phyloP scores from a whole-genome alignment of 2,329 filamentous ascomycete genomes.

The Cladosporium velox region DNA sequence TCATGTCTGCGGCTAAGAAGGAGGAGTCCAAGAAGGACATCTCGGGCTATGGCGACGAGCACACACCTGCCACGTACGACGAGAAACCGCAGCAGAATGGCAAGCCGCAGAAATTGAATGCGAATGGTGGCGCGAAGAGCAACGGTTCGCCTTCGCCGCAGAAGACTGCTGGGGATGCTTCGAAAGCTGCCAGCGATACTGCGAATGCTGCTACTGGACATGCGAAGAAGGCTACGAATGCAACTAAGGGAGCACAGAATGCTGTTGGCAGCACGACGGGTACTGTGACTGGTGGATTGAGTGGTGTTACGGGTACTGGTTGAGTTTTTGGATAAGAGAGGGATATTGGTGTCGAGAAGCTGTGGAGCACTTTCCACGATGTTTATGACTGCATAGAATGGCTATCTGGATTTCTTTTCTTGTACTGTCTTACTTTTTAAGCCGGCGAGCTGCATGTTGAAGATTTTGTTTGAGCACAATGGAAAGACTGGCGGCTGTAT shows the following conservation, averaged over 20 bases:
- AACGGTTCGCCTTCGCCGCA: slow-evolving; percentile 11
- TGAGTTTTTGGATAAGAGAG: neutral
- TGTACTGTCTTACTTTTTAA: neutral
- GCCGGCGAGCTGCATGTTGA: neutral
- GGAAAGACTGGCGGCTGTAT: neutral
- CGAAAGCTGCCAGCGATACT: neutral
- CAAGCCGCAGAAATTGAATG: slow-evolving; percentile 22
- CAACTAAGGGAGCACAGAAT: slow-evolving; percentile 24
- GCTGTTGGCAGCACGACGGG: slow-evolving; percentile 26
- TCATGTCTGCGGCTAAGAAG: slow-evolving; percentile 32
- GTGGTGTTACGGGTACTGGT: slow-evolving; percentile 28
- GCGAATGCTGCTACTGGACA: neutral
- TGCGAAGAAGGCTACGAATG: slow-evolving; percentile 27
- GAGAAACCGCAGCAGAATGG: slow-evolving; percentile 22
- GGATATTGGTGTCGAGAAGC: neutral
- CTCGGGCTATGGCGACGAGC: slow-evolving; percentile 23
- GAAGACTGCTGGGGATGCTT: slow-evolving; percentile 16
- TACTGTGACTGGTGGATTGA: slow-evolving; percentile 33
- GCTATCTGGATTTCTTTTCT: neutral
- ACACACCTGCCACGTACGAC: slow-evolving; percentile 20
- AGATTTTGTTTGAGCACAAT: neutral
- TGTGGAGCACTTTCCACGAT: neutral
- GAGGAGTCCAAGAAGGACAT: slow-evolving; percentile 25
- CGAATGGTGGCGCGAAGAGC: slow-evolving; percentile 17
- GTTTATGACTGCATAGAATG: slow-evolving; percentile 13